phyloP scores from a whole-genome alignment of 1,139 yeast species.

The Yamadazyma pseudoaaseri region DNA sequence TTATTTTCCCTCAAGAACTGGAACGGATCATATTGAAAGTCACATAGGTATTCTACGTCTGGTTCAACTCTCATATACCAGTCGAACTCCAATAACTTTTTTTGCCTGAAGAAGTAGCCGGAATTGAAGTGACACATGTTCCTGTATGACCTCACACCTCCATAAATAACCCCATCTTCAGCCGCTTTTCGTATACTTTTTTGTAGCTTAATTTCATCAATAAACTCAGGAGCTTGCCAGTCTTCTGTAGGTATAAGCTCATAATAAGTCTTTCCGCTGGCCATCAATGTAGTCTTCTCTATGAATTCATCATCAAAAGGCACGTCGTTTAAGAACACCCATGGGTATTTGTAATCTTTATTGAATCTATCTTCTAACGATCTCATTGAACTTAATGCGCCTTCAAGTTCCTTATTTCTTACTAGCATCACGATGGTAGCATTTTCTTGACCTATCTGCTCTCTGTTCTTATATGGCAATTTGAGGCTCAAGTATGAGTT shows the following conservation, averaged over 20 bases:
- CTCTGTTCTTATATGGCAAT: conserved; percentile 27
- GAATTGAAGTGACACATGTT: conserved; percentile 53
- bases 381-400: conserved; percentile 43
- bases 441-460: conserved; percentile 45
- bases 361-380: conserved; percentile 49
- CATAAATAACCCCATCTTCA: conserved; percentile 34
- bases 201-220: conserved; percentile 29
- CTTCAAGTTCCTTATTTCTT: conserved; percentile 40
- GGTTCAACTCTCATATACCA: conserved; percentile 51
- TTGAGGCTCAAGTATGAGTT: conserved; percentile 39
- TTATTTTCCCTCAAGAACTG: conserved; percentile 31
- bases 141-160: conserved; percentile 39
- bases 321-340: conserved; percentile 47
- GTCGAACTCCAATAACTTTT: conserved; percentile 36
- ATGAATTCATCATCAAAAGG: conserved; percentile 42
- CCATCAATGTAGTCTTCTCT: conserved; percentile 73
- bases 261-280: conserved; percentile 65
- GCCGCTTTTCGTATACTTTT: conserved; percentile 23
- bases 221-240: conserved; percentile 44
- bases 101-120: conserved; percentile 44
- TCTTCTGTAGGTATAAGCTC: conserved; percentile 43
- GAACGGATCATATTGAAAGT: conserved; percentile 49
- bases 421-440: conserved; percentile 52
- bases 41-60: conserved; percentile 47
- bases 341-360: conserved; percentile 42